phyloP scores from a whole-genome alignment of 495 filamentous ascomycete genomes.

The Melanomma pulvis-pyrius region DNA sequence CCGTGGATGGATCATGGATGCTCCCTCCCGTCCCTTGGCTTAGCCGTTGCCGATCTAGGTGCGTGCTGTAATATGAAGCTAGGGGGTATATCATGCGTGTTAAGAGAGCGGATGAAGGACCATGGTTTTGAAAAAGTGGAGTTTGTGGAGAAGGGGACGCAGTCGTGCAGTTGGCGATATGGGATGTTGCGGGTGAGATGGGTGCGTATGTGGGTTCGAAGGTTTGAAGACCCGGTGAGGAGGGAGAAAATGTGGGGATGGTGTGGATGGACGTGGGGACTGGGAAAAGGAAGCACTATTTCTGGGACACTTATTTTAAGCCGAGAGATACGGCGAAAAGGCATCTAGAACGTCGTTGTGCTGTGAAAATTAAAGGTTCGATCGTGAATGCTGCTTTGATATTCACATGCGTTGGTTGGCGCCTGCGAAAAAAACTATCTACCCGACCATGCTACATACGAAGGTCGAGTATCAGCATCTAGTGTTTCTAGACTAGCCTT shows the following conservation, averaged over 20 bases:
- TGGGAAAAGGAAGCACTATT: no score
- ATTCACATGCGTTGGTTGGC: no score
- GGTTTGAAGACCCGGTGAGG: not conserved
- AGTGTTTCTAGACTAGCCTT: not conserved
- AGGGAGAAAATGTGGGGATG: not conserved
- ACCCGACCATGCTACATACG: no score
- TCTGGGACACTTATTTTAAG: no score
- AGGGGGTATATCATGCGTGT: not conserved
- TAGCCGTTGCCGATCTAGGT: not conserved
- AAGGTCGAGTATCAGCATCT: not conserved
- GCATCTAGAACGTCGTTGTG: no score
- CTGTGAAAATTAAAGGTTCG: no score
- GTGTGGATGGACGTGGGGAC: not conserved
- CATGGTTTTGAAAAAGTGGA: no score
- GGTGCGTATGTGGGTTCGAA: not conserved
- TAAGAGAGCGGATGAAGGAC: not conserved
- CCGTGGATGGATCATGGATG: not conserved
- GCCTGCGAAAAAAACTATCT: no score
- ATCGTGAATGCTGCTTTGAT: no score
- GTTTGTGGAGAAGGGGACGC: not conserved
- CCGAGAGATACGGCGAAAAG: no score
- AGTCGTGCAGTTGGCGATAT: not conserved
- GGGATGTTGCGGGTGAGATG: not conserved
- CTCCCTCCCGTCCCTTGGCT: not conserved
- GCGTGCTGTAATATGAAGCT: not conserved